Evolutionary conservation across 1,284 basidiomycete genomes (phyloP).

Genomic region (Vanrija sp.): DNA sequence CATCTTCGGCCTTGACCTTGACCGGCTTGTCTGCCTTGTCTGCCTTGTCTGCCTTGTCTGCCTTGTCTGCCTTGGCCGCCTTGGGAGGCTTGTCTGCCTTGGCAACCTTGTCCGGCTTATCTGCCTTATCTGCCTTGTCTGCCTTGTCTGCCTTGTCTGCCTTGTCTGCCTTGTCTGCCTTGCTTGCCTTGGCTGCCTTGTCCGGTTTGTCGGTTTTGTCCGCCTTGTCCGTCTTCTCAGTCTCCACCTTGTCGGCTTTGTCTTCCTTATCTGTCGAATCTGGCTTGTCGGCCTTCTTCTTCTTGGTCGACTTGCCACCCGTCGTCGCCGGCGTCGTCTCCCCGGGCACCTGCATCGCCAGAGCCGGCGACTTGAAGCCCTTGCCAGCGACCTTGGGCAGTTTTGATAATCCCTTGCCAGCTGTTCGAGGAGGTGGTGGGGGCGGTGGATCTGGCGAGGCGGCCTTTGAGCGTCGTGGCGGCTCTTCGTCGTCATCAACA

Average conservation of each 20-base stretch:
- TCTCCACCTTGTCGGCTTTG: not conserved
- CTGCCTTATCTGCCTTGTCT: not conserved
- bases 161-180: not conserved
- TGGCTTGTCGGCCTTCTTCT: constrained; percentile 10
- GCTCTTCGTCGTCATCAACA: too few relatives aligned
- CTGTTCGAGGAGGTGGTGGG: not conserved
- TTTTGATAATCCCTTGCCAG: not conserved
- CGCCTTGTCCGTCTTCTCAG: too few relatives aligned
- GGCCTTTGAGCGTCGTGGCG: not conserved
- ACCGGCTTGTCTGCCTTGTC: not conserved
- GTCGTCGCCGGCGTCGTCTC: not conserved
- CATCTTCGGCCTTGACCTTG: constrained; percentile 13
- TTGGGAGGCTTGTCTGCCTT: too few relatives aligned
- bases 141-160: not conserved
- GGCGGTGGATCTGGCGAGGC: too few relatives aligned
- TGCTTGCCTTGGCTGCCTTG: too few relatives aligned
- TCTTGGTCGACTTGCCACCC: not conserved
- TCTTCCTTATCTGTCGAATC: constrained; percentile 1
- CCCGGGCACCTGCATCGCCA: constrained; percentile 15
- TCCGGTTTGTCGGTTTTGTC: too few relatives aligned
- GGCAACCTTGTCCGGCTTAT: too few relatives aligned
- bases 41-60: too few relatives aligned
- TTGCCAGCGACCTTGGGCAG: constrained; percentile 10
- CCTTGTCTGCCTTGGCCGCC: too few relatives aligned
- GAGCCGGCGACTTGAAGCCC: constrained; percentile 20